Percentiles rank a stretch among this genome's conserved stretches.
Conservation (phyloP, 179 eudicot species). For the Pouteria campechiana region DNA sequence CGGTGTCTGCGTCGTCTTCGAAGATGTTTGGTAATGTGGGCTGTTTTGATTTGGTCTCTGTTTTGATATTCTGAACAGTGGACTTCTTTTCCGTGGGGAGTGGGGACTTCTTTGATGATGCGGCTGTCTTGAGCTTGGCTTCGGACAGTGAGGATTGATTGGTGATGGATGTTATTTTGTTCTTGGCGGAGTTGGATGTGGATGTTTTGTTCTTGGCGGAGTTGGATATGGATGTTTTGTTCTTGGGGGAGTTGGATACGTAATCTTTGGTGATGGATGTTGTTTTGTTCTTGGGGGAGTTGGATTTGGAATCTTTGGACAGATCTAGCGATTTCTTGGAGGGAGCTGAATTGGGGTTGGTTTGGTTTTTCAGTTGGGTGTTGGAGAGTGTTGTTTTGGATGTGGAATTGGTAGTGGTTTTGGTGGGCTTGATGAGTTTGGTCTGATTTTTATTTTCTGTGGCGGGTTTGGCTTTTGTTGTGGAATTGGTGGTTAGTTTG, state of each 20-base stretch:
- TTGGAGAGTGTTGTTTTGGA: too few species aligned
- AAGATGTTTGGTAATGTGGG: conserved; percentile 13
- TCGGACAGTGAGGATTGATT: conserved; percentile 31
- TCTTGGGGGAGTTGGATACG: conserved; percentile 8
- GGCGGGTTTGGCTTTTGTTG: conserved; percentile 3
- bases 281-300: conserved; percentile 32
- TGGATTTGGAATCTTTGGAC: conserved; percentile 4
- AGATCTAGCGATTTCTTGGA: conserved; percentile 3
- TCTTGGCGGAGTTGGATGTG: conserved; percentile 3
- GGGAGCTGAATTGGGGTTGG: conserved; percentile 7
- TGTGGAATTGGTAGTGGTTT: conserved; percentile 6
- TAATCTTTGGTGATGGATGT: conserved; percentile 9
- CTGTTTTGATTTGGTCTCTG: conserved; percentile 5
- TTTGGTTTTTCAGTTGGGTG: too few species aligned
- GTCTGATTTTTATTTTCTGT: conserved; percentile 48
- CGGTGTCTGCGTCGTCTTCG: conserved; percentile 29
- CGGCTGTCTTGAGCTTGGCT: conserved; percentile 31
- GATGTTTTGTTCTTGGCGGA: conserved; percentile 12
- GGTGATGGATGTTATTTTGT: conserved; percentile 8
- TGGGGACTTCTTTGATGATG: conserved; percentile 14
- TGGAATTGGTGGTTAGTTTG: conserved; percentile 10
- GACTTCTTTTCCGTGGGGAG: conserved; percentile 8
- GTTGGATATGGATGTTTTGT: conserved; percentile 16
- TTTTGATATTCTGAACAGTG: conserved; percentile 15
- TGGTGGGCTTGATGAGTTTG: conserved; percentile 29